Percentiles rank a stretch among this genome's conserved stretches.
Evolutionary conservation across 257 asterid genomes (phyloP).

Genomic region (Solanum medicagineum): DNA sequence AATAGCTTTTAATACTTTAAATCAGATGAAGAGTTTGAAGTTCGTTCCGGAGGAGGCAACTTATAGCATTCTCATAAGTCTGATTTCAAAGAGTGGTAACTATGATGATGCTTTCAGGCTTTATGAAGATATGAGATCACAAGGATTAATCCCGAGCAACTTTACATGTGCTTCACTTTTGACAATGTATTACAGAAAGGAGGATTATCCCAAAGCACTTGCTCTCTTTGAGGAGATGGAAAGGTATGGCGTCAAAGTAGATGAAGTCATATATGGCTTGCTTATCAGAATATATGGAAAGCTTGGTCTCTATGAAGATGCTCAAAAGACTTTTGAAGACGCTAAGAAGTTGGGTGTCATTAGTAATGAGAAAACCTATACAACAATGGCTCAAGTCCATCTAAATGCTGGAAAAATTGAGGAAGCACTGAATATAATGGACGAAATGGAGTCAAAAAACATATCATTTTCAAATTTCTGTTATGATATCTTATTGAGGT

Average conservation of each 20-base stretch:
- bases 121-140: conserved; percentile 78
- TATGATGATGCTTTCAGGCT: conserved; percentile 44
- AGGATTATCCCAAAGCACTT: conserved; percentile 77
- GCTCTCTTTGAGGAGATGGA: conserved; percentile 86
- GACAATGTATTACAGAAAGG: conserved; percentile 53
- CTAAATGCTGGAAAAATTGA: conserved; percentile 48
- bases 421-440: conserved; percentile 65
- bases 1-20: conserved; percentile 52
- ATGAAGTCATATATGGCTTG: conserved; percentile 83
- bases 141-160: conserved; percentile 61
- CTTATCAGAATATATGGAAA: conserved; percentile 92
- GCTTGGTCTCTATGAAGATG: conserved; percentile 89
- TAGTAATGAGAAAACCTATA: conserved; percentile 55
- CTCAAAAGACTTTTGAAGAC: conserved; percentile 59
- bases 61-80: conserved; percentile 68
- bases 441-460: conserved; percentile 52
- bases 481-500: conserved; percentile 42
- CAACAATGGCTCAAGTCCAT: conserved; percentile 95
- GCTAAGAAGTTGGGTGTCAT: conserved; percentile 51
- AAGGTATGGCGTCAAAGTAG: conserved; percentile 46
- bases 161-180: conserved; percentile 94
- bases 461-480: conserved; percentile 54
- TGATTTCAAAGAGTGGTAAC: conserved; percentile 42
- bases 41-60: conserved; percentile 91
- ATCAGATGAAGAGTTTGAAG: conserved; percentile 59